Conservation (phyloP, 768 basidiomycete genomes). For the Amanita jacksonii region DNA sequence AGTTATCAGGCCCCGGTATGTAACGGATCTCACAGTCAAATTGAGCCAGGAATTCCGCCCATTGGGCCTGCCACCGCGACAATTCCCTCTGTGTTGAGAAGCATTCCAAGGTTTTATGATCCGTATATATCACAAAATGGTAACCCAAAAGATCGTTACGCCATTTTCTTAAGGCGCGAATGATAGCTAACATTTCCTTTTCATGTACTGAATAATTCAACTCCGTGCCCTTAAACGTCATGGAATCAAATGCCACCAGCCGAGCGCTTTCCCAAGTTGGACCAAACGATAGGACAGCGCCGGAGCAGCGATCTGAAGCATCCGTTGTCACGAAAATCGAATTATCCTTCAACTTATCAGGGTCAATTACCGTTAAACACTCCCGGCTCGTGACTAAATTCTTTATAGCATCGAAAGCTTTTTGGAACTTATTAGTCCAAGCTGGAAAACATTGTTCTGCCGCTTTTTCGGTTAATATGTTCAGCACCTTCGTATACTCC, state of each 20-base stretch:
- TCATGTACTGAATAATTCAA: too few relatives aligned
- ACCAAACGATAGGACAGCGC: constrained; percentile 21
- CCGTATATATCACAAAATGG: constrained; percentile 20
- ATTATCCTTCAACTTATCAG: constrained; percentile 6
- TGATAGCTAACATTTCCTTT: constrained; percentile 24
- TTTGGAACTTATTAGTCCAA: too few relatives aligned
- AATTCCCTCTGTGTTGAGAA: constrained; percentile 23
- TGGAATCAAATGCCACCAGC: constrained; percentile 25
- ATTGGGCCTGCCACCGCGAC: constrained; percentile 23
- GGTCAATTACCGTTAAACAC: constrained; percentile 14
- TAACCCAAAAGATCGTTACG: constrained; percentile 21
- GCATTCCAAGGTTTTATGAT: constrained; percentile 20
- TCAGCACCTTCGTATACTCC: too few relatives aligned
- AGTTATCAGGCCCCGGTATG: constrained; percentile 24
- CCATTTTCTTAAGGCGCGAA: constrained; percentile 23
- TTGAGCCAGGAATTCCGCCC: too few relatives aligned
- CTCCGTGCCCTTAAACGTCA: too few relatives aligned
- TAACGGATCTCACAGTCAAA: too few relatives aligned
- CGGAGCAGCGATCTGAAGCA: constrained; percentile 20
- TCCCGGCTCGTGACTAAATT: constrained; percentile 9
- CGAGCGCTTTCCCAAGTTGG: constrained; percentile 17
- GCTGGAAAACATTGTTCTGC: too few relatives aligned
- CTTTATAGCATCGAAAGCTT: constrained; percentile 14
- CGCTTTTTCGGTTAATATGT: too few relatives aligned
- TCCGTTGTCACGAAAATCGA: constrained; percentile 23